These are phyloP conservation scores for Achaetomiella virescens DNA, from an alignment of 495 filamentous ascomycete genomes.

Conservation along the genomic window DNA sequence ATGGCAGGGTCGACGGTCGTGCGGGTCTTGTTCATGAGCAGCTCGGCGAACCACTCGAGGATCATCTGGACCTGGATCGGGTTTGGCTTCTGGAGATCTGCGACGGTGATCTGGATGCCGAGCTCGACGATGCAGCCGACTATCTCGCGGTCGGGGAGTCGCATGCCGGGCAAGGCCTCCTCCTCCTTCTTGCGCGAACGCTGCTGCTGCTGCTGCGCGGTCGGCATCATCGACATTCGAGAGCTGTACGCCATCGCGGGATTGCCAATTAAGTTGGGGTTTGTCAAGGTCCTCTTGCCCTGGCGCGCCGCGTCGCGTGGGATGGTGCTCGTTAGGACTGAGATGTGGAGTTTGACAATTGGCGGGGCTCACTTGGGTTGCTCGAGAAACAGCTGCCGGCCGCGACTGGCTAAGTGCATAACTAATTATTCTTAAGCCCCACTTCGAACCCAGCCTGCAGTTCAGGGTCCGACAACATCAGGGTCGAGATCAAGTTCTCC, in stretches of 20 bases:
- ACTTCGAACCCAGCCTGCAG: too few species aligned
- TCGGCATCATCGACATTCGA: constrained; percentile 66
- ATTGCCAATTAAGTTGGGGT: not conserved
- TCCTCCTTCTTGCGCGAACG: constrained; percentile 67
- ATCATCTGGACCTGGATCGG: constrained; percentile 91
- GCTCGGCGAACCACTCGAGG: constrained; percentile 93
- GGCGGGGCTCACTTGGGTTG: too few species aligned
- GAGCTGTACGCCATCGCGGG: constrained; percentile 61
- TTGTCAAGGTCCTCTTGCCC: not conserved
- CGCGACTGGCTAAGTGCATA: too few species aligned
- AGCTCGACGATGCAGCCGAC: constrained; percentile 96
- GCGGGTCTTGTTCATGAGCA: constrained; percentile 83
- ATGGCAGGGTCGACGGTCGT: constrained; percentile 92
- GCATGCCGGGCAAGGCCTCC: constrained; percentile 79
- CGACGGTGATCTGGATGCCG: constrained; percentile 77
- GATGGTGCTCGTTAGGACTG: too few species aligned
- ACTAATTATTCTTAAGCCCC: too few species aligned
- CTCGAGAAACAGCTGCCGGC: too few species aligned
- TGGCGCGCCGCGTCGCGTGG: too few species aligned
- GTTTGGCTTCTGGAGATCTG: constrained; percentile 89
- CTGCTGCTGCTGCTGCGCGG: constrained; percentile 53
- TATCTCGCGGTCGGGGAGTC: constrained; percentile 79
- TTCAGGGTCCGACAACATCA: too few species aligned
- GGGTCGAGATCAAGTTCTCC: too few species aligned
- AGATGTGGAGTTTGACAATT: too few species aligned